phyloP scores from a whole-genome alignment of 371 early-diverging fungal species.

The Smittium culicis region DNA sequence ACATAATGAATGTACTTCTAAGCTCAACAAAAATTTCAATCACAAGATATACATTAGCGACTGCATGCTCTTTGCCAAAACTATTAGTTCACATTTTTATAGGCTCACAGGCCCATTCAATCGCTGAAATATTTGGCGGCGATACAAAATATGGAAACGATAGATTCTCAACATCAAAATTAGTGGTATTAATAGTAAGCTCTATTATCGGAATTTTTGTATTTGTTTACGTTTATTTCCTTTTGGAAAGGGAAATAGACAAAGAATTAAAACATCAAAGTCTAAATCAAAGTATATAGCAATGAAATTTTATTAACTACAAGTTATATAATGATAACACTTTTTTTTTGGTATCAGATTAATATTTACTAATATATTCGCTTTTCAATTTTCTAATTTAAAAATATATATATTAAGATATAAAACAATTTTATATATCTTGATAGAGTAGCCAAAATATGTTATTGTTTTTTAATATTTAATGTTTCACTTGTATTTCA shows the following conservation, averaged over 20 bases:
- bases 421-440: too few species aligned
- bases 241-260: constrained; percentile 3
- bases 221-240: background rate
- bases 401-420: too few species aligned
- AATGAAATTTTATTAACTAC: too few species aligned
- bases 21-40: constrained; percentile 47
- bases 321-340: too few species aligned
- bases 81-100: constrained; percentile 55
- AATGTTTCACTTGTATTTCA: too few species aligned
- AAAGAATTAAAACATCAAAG: constrained; percentile 1
- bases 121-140: background rate
- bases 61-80: constrained; percentile 48
- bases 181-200: background rate
- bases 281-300: too few species aligned
- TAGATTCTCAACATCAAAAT: background rate
- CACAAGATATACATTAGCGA: constrained; percentile 39
- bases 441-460: too few species aligned
- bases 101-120: constrained; percentile 37
- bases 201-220: background rate
- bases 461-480: too few species aligned
- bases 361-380: too few species aligned
- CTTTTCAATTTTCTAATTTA: too few species aligned
- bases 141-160: background rate
- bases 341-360: too few species aligned
- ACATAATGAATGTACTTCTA: constrained; percentile 51